Evolutionary conservation across 345 rosid genomes (phyloP), one percentile per base, ranked within the genome.

Genomic region (Pistacia atlantica): DNA sequence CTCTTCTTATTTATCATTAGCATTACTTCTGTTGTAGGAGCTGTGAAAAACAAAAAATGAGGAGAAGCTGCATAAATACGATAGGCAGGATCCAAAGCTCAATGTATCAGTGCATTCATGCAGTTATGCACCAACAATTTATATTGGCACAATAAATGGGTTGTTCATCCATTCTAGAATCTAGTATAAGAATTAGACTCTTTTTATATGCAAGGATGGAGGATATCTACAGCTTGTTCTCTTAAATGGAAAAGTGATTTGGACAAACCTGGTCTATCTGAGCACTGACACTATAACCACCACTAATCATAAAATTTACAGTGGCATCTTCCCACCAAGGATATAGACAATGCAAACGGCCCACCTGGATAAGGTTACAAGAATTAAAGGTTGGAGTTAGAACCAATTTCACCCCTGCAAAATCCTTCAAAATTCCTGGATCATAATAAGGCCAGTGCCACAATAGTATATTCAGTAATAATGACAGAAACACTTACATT

Each of bases 301-400:
- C 98, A 75, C 91, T 87, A 5, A 86, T 83, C 98, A 93, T 96
- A 61, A 93, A 96, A 82, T 81, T 87, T 46, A 96, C 93, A 22
- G 92, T 85, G 56, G 97, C 95, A 87, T 93, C 93, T 67, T 89
- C 93, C 99, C 98, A 93, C 97, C 99, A 93, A 61, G 92, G 91
- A 87, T 78, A 91, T 65, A 85, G 83, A 82, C 97, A 93, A 84
- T 95, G 98, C 84, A 95, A 82, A 51, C 93, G 87, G 80, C 99
- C 99, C 58, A 92, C 87, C 99, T 93, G 78, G 22, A 76, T 38
- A 74, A n/a, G 20, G 61, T 63, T 71, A 72, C 45, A 78, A 57
- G 42, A 68, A 62, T 1, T n/a, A n/a, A 45, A 11, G 75, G 58
- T 38, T 3, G 20, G 35, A 33, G 66, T 67, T 58, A 79, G 71